Evolutionary conservation across 192 early-diverging fungal genomes (phyloP).

Genomic region (Chytriomyces confervae): DNA sequence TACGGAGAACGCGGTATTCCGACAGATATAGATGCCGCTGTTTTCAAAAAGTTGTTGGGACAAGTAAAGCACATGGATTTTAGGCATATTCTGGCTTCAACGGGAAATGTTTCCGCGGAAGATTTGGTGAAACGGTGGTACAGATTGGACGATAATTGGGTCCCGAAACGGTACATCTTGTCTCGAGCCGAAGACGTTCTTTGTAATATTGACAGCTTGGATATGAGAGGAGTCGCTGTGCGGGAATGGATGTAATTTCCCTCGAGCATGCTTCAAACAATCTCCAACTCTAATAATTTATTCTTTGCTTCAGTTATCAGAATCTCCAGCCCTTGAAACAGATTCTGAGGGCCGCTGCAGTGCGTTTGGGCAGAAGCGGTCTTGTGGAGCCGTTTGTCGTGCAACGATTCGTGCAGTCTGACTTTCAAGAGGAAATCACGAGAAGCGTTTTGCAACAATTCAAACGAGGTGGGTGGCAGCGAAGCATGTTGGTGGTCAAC

Average conservation of each 20-base stretch:
- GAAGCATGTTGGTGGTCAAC: conserved; percentile 8
- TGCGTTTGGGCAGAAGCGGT: conserved; percentile 6
- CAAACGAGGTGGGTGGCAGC: conserved; percentile 8
- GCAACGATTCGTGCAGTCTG: conserved; percentile 27
- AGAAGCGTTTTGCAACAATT: conserved; percentile 14
- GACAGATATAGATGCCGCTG: conserved; percentile 9
- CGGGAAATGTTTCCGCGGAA: neutral
- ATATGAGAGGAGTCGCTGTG: neutral
- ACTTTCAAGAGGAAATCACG: conserved; percentile 32
- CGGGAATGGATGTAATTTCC: neutral
- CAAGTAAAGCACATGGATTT: conserved; percentile 23
- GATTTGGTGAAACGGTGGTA: conserved; percentile 25
- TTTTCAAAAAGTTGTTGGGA: conserved; percentile 16
- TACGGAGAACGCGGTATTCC: conserved; percentile 21
- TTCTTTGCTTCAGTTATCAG: neutral
- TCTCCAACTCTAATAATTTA: neutral
- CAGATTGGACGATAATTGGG: conserved; percentile 13
- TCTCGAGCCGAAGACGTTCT: neutral
- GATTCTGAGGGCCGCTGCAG: conserved; percentile 7
- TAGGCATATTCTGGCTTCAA: conserved; percentile 9
- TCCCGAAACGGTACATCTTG: conserved; percentile 6
- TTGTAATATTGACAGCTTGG: conserved; percentile 11
- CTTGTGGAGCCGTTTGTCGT: conserved; percentile 5
- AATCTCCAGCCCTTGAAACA: conserved; percentile 11
- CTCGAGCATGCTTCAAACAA: too few relatives aligned